phyloP scores from a whole-genome alignment of 345 rosid species.

The Bretschneidera sinensis region DNA sequence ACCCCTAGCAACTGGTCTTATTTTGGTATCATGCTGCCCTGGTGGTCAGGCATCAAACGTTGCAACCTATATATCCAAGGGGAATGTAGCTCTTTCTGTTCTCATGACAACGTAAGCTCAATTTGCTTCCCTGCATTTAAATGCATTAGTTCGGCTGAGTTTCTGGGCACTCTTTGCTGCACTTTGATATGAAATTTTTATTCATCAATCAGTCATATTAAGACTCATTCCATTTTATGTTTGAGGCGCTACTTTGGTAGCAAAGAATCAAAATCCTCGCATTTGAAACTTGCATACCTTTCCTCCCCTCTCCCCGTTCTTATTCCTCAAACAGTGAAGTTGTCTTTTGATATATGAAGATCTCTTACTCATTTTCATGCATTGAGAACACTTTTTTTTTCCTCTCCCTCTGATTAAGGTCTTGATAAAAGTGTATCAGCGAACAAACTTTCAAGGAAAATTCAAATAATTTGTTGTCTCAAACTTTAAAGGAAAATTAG shows the following conservation, averaged over 20 bases:
- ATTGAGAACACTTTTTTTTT: no score
- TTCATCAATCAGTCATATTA: no score
- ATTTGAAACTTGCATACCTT: background rate
- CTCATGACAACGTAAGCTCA: slow-evolving; percentile 91
- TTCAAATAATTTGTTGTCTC: no score
- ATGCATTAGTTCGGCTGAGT: slow-evolving; percentile 8
- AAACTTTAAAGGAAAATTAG: no score
- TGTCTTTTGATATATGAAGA: background rate
- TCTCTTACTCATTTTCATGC: no score
- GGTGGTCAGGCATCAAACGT: slow-evolving; percentile 98
- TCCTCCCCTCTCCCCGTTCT: background rate
- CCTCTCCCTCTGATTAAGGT: no score
- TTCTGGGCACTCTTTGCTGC: background rate
- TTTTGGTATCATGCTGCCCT: slow-evolving; percentile 95
- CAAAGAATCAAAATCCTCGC: background rate
- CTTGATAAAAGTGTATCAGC: no score
- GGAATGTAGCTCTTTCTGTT: slow-evolving; percentile 95
- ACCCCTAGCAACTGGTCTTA: slow-evolving; percentile 95
- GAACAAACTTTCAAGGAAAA: no score
- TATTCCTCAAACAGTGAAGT: background rate
- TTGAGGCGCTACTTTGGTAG: background rate
- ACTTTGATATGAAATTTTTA: background rate
- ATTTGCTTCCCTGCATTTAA: background rate
- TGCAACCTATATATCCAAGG: slow-evolving; percentile 93
- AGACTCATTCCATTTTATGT: background rate